Evolutionary conservation across 2,329 filamentous ascomycete genomes (phyloP), one percentile per base, ranked within the genome.

Genomic region (Fusarium sp.): DNA sequence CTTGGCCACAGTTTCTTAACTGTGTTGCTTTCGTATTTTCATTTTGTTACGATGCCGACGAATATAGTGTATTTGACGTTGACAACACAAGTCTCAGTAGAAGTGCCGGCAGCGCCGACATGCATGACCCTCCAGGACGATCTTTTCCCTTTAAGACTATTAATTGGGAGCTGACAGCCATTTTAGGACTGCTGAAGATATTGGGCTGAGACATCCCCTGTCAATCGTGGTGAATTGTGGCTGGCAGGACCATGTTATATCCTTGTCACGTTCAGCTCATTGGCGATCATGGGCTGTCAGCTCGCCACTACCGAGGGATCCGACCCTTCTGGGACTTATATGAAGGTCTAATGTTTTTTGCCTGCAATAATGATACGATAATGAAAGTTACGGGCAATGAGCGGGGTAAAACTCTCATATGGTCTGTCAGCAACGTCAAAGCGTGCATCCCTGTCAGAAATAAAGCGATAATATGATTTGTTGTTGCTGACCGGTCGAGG

Each of bases 21-120:
- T 5, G 3, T 26, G 0, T 16, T 44, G 11, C 3, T 0, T 5
- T 3, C 11, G n/a, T 4, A 3, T 44, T 6, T 5, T 3, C 7
- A 11, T 14, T 4, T 20, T 44, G 7, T 5, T 5, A 28, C 18
- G 13, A 28, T 22, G 3, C 15, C 9, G 9, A 28, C 11, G 18
- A 7, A 3, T 0, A 22, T 3, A 0, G 6, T 5, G 2, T 22
- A 28, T 28, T 7, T 11, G 18, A 10, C 18, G 42, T 28, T 45
- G 26, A 28, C 13, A 22, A 28, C 3, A 22, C 18, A 11, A 45
- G 13, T 28, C 42, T 28, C 13, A 3, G 5, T 45, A 1, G 13
- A 22, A 24, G 39, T 7, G 39, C n/a, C n/a, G 39, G 42, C 13
- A 45, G 24, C 8, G 42, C 42, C 26, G 42, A 7, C 26, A 22